Conservation (phyloP, 1,284 basidiomycete genomes). For the Sphagnurus paluster region DNA sequence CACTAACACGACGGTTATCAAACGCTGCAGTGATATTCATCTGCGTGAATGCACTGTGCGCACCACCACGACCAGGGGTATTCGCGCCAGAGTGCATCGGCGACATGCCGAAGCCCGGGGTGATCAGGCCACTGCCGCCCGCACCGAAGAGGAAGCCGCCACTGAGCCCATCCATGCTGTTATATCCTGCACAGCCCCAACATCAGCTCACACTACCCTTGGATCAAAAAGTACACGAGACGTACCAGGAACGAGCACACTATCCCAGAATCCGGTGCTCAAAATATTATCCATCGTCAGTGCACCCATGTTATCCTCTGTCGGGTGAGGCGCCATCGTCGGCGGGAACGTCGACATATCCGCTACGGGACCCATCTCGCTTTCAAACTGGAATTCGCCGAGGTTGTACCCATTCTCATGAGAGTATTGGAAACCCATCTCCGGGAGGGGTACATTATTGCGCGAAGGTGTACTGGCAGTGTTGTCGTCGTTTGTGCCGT, state of each 20-base stretch:
- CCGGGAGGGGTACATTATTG: too few relatives aligned
- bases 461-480: too few relatives aligned
- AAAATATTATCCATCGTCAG: slow-evolving; percentile 81
- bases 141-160: slow-evolving; percentile 82
- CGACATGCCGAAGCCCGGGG: slow-evolving; percentile 46
- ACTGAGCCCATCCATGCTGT: slow-evolving; percentile 74
- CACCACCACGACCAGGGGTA: slow-evolving; percentile 35
- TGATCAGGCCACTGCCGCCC: slow-evolving; percentile 75
- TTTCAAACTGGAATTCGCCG: slow-evolving; percentile 65
- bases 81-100: slow-evolving; percentile 44
- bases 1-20: too few relatives aligned
- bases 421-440: too few relatives aligned
- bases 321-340: slow-evolving; percentile 63
- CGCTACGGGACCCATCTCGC: slow-evolving; percentile 78
- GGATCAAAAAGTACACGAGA: slow-evolving; percentile 12
- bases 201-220: slow-evolving; percentile 6
- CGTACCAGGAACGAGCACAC: slow-evolving; percentile 77
- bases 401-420: slow-evolving; percentile 30
- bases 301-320: slow-evolving; percentile 46
- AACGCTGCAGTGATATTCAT: slow-evolving; percentile 46
- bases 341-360: slow-evolving; percentile 82
- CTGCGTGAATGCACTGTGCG: slow-evolving; percentile 35
- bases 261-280: slow-evolving; percentile 81
- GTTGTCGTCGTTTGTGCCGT: slow-evolving; percentile 2
- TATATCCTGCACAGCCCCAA: slow-evolving; percentile 55